Percentiles rank a stretch among this genome's conserved stretches.
phyloP scores from a whole-genome alignment of 345 rosid species.

The Atalantia buxifolia region DNA sequence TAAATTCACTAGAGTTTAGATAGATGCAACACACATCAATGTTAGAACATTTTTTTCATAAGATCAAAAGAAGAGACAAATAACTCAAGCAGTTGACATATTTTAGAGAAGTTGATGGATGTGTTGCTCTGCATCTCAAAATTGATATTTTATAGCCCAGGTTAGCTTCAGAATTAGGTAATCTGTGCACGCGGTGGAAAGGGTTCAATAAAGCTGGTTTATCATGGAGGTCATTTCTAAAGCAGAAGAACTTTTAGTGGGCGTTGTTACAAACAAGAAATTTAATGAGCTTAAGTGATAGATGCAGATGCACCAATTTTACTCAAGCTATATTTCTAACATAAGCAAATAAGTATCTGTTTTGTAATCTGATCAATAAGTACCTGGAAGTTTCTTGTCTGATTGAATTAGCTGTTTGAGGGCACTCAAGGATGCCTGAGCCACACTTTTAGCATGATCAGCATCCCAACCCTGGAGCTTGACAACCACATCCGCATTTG shows the following conservation, averaged over 20 bases:
- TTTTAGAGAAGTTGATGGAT: background rate
- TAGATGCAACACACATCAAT: background rate
- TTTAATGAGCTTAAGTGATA: background rate
- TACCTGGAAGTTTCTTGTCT: constrained; percentile 84
- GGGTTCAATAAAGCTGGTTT: background rate
- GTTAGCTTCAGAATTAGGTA: background rate
- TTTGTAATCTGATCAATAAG: background rate
- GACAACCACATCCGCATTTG: constrained; percentile 85
- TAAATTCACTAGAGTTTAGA: background rate
- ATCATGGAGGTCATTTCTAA: background rate
- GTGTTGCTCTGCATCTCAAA: too few relatives aligned
- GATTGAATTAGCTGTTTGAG: constrained; percentile 71
- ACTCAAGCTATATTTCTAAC: background rate
- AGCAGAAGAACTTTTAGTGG: background rate
- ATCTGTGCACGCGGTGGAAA: background rate
- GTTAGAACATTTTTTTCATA: background rate
- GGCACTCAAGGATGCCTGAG: constrained; percentile 85
- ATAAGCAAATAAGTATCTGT: background rate
- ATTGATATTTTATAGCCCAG: background rate
- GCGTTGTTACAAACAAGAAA: background rate
- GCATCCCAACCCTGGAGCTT: constrained; percentile 88
- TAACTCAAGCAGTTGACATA: background rate
- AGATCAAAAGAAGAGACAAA: background rate
- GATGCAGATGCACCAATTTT: background rate
- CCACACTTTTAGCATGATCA: constrained; percentile 68